Conservation (phyloP, 23 red algal species). For the Pyropia haitanensis region DNA sequence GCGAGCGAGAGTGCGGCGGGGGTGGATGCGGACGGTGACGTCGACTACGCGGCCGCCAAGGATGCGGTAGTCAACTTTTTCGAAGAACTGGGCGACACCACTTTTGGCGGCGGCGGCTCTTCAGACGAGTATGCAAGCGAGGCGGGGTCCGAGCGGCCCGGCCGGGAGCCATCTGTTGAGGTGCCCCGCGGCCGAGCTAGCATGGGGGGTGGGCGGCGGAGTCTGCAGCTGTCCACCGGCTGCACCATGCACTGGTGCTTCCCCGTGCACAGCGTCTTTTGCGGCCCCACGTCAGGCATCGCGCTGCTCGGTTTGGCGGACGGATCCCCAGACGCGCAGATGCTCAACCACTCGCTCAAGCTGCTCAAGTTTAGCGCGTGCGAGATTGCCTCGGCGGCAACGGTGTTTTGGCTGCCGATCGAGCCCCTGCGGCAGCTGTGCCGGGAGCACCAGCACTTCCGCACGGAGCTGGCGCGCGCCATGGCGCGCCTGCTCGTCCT, state of each 20-base stretch:
- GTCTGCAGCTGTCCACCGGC: neutral
- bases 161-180: too few relatives aligned
- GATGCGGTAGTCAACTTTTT: too few relatives aligned
- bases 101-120: too few relatives aligned
- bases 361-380: slow-evolving; percentile 35
- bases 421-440: slow-evolving; percentile 22
- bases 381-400: slow-evolving; percentile 23
- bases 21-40: too few relatives aligned
- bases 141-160: too few relatives aligned
- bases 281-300: slow-evolving; percentile 18
- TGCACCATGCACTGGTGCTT: slow-evolving; percentile 62
- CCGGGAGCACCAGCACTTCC: slow-evolving; percentile 20
- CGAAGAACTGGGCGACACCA: too few relatives aligned
- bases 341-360: slow-evolving; percentile 24
- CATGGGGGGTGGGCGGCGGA: too few relatives aligned
- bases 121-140: too few relatives aligned
- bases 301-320: slow-evolving; percentile 3
- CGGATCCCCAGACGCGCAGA: neutral
- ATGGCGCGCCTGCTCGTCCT: slow-evolving; percentile 41
- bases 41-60: too few relatives aligned
- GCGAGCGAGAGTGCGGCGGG: too few relatives aligned
- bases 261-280: slow-evolving; percentile 29
- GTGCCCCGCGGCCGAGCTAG: too few relatives aligned
- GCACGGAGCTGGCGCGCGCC: slow-evolving; percentile 38
- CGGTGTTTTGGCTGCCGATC: slow-evolving; percentile 40